These are phyloP conservation scores for Candida xiaguanensis DNA, from an alignment of 805 yeast species.

Conservation along the genomic window DNA sequence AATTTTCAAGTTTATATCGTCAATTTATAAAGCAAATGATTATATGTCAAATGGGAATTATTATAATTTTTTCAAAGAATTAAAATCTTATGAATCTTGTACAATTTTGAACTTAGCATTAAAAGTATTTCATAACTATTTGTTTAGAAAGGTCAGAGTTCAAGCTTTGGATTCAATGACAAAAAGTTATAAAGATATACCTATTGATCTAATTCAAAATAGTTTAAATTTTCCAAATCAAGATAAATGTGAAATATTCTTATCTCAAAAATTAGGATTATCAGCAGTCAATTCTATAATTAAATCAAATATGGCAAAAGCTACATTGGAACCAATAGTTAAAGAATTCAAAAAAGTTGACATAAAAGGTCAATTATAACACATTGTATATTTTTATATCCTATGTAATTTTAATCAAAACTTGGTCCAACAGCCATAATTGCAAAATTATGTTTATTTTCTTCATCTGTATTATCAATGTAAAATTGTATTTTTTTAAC, in stretches of 20 bases:
- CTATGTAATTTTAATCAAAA: constrained; percentile 30
- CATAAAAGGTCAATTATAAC: constrained; percentile 72
- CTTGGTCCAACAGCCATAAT: constrained; percentile 74
- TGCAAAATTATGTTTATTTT: constrained; percentile 62
- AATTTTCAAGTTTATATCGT: constrained; percentile 14
- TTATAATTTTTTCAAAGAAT: constrained; percentile 44
- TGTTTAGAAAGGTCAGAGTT: constrained; percentile 57
- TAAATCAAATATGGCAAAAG: neutral
- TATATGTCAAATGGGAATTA: constrained; percentile 28
- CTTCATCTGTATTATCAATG: constrained; percentile 58
- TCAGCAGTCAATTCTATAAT: neutral
- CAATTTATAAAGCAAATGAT: constrained; percentile 16
- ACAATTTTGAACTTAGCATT: constrained; percentile 17
- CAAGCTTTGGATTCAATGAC: constrained; percentile 53
- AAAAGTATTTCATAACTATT: constrained; percentile 31
- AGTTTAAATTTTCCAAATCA: constrained; percentile 39
- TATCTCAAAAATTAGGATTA: constrained; percentile 37
- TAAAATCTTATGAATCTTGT: constrained; percentile 11
- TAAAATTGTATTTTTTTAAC: constrained; percentile 59
- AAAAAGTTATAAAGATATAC: constrained; percentile 50
- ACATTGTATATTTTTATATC: constrained; percentile 3
- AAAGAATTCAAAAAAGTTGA: constrained; percentile 44
- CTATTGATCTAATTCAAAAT: constrained; percentile 29
- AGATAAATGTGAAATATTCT: constrained; percentile 26
- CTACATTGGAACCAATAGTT: neutral